Conservation (phyloP, 805 yeast species). For the Vanderwaltozyma verrucispora region DNA sequence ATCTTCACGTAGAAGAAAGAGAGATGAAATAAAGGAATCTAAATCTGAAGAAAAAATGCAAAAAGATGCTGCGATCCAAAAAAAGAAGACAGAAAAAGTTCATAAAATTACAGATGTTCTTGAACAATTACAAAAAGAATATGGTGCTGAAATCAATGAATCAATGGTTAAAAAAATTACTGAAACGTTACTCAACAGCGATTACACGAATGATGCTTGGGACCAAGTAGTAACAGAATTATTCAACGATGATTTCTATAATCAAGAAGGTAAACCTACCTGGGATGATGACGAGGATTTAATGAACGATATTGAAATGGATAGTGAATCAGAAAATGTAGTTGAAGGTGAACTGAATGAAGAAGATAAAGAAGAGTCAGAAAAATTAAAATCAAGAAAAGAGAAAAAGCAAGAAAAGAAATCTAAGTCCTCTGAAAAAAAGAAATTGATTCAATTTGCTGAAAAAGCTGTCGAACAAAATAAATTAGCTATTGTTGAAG, state of each 20-base stretch:
- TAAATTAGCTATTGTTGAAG: constrained; percentile 52
- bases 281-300: constrained; percentile 55
- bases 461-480: constrained; percentile 71
- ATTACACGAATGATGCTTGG: constrained; percentile 88
- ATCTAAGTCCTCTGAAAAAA: constrained; percentile 50
- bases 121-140: constrained; percentile 33
- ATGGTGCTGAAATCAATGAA: constrained; percentile 41
- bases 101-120: constrained; percentile 64
- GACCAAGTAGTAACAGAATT: constrained; percentile 75
- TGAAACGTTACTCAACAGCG: constrained; percentile 69
- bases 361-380: constrained; percentile 20
- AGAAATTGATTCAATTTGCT: constrained; percentile 53
- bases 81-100: constrained; percentile 66
- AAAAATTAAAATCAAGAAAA: constrained; percentile 33
- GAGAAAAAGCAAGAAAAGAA: constrained; percentile 44
- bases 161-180: constrained; percentile 57
- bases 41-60: constrained; percentile 42
- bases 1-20: constrained; percentile 67
- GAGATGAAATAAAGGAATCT: constrained; percentile 57
- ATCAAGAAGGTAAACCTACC: constrained; percentile 49
- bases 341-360: constrained; percentile 24
- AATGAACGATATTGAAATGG: constrained; percentile 37
- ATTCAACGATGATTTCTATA: constrained; percentile 76
- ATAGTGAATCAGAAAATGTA: constrained; percentile 28
- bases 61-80: constrained; percentile 50